Percentiles rank a stretch among this genome's conserved stretches.
Evolutionary conservation across 495 filamentous ascomycete species (phyloP).

Genomic region (Daldinia vernicosa): DNA sequence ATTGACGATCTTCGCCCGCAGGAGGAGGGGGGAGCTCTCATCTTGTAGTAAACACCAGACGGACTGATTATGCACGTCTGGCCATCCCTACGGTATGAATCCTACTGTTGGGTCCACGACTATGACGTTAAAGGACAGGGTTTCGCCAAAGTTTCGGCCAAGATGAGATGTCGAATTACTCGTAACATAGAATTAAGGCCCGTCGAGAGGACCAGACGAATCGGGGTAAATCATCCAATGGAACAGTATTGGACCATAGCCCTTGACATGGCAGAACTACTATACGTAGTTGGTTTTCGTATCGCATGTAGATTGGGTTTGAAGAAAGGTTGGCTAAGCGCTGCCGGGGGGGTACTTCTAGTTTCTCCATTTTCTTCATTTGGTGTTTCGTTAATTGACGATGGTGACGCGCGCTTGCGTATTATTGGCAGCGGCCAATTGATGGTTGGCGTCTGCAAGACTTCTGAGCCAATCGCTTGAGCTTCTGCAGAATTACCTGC

Average conservation of each 20-base stretch:
- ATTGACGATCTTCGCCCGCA: conserved; percentile 33
- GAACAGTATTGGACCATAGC: conserved; percentile 25
- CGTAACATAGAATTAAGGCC: conserved; percentile 40
- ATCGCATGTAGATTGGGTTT: conserved; percentile 31
- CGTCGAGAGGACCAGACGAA: conserved; percentile 37
- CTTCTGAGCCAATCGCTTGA: conserved; percentile 39
- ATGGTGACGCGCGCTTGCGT: conserved; percentile 43
- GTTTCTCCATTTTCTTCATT: conserved; percentile 21
- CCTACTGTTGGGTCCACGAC: background rate
- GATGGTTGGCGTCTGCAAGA: conserved; percentile 19
- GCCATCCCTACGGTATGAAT: background rate
- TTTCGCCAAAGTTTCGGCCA: conserved; percentile 35
- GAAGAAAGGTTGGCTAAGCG: conserved; percentile 43
- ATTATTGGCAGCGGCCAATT: conserved; percentile 38
- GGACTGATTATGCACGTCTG: conserved; percentile 13
- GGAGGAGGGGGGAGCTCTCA: conserved; percentile 28
- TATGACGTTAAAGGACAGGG: conserved; percentile 21
- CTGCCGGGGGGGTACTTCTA: conserved; percentile 22
- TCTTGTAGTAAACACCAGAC: conserved; percentile 40
- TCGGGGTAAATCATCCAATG: conserved; percentile 31
- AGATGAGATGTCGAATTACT: conserved; percentile 22
- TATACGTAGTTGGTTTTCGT: conserved; percentile 7
- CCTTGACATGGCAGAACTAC: conserved; percentile 6
- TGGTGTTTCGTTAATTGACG: conserved; percentile 36
- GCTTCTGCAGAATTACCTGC: conserved; percentile 31